Conservation (phyloP, 192 early-diverging fungal species). For the Pilaira anomala region DNA sequence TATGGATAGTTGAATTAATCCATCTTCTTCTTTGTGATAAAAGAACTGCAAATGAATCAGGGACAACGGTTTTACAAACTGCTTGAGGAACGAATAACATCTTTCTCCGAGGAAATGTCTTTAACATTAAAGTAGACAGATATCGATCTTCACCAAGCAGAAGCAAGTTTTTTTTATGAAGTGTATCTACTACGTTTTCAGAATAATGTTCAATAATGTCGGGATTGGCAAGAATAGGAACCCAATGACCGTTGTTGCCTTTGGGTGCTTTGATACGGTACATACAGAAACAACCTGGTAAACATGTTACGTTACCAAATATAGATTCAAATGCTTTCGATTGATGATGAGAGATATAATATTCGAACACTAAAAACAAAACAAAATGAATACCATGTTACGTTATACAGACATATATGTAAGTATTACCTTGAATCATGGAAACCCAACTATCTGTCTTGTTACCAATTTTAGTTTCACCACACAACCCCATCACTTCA, state of each 20-base stretch:
- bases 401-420: neutral
- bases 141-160: slow-evolving; percentile 75
- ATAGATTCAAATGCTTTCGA: slow-evolving; percentile 82
- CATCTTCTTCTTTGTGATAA: slow-evolving; percentile 79
- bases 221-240: slow-evolving; percentile 81
- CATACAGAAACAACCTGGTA: slow-evolving; percentile 87
- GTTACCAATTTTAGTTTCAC: slow-evolving; percentile 81
- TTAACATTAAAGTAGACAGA: slow-evolving; percentile 73
- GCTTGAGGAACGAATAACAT: slow-evolving; percentile 72
- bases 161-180: slow-evolving; percentile 74
- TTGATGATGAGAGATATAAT: slow-evolving; percentile 82
- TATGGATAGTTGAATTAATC: slow-evolving; percentile 90
- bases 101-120: slow-evolving; percentile 71
- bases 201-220: slow-evolving; percentile 85
- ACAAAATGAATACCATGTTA: no score
- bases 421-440: slow-evolving; percentile 60
- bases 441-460: slow-evolving; percentile 75
- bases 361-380: slow-evolving; percentile 64
- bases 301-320: slow-evolving; percentile 81
- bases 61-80: slow-evolving; percentile 72
- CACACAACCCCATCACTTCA: slow-evolving; percentile 71
- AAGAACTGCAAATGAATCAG: slow-evolving; percentile 62
- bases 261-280: slow-evolving; percentile 84
- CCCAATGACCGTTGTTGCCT: slow-evolving; percentile 68
- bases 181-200: slow-evolving; percentile 79